Conservation (phyloP, 169 alveolate species). For the Plasmodium coatneyi region DNA sequence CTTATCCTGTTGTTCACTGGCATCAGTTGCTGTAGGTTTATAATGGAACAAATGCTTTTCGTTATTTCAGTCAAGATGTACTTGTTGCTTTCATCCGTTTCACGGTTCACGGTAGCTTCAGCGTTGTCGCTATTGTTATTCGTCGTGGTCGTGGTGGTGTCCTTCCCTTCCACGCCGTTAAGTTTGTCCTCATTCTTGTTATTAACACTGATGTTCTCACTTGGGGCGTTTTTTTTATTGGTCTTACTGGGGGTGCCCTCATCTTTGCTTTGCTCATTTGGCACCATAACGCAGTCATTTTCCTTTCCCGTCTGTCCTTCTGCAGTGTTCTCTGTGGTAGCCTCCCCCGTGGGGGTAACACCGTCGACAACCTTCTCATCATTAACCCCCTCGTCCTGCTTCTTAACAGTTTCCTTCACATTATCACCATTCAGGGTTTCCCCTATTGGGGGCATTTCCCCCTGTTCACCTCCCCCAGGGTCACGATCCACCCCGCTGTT, state of each 20-base stretch:
- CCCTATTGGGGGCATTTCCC: neutral
- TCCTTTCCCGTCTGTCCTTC: neutral
- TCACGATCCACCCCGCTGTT: neutral
- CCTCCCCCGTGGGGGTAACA: neutral
- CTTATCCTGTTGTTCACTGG: slow-evolving; percentile 21
- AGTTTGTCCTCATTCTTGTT: neutral
- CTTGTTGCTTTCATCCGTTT: slow-evolving; percentile 9
- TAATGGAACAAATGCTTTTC: slow-evolving; percentile 58
- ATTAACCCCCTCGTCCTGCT: neutral
- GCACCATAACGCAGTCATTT: neutral
- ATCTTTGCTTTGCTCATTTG: neutral
- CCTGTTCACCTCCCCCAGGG: neutral
- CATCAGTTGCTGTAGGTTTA: slow-evolving; percentile 37
- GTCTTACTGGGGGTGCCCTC: neutral
- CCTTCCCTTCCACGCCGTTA: neutral
- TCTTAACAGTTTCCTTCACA: neutral
- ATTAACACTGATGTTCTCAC: neutral
- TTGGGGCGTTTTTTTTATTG: neutral
- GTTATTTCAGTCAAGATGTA: slow-evolving; percentile 42
- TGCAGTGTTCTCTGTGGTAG: neutral
- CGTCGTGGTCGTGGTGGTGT: neutral
- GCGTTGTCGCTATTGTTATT: neutral
- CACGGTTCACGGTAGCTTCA: neutral
- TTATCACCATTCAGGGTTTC: neutral
- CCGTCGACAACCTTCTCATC: neutral